These are phyloP conservation scores for Apiospora kogelbergensis DNA, from an alignment of 2,329 filamentous ascomycete species.

Conservation along the genomic window DNA sequence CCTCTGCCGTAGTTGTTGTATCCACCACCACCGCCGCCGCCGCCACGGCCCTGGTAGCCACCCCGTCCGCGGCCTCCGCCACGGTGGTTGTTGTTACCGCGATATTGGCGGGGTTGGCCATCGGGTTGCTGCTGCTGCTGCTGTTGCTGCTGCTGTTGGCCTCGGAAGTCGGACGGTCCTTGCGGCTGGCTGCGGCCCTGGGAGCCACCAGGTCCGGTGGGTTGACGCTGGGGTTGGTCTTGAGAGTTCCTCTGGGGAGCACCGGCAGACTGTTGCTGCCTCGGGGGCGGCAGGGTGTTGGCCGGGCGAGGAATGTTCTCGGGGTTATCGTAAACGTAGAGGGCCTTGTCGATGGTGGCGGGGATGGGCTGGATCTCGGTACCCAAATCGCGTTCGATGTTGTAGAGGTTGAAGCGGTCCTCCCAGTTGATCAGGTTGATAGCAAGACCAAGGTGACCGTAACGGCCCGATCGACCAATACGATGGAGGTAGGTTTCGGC, in stretches of 20 bases:
- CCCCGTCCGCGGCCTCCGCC: constrained; percentile 29
- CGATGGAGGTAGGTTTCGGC: constrained; percentile 98
- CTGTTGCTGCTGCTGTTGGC: constrained; percentile 25
- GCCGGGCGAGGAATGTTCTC: constrained; percentile 88
- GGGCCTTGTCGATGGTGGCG: constrained; percentile 89
- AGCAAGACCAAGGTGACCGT: constrained; percentile 93
- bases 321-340: constrained; percentile 97
- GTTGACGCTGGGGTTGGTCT: constrained; percentile 23
- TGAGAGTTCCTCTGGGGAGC: constrained; percentile 28
- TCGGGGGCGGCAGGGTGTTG: constrained; percentile 39
- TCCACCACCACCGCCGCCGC: constrained; percentile 21
- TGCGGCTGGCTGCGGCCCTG: constrained; percentile 21
- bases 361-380: constrained; percentile 99
- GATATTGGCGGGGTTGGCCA: constrained; percentile 29
- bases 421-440: constrained; percentile 99
- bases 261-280: constrained; percentile 15
- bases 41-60: constrained; percentile 33
- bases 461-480: constrained; percentile 95
- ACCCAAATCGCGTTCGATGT: constrained; percentile 94
- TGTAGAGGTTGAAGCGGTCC: constrained; percentile 97
- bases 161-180: constrained; percentile 29
- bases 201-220: constrained; percentile 17
- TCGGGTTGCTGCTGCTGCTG: constrained; percentile 27
- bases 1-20: constrained; percentile 35
- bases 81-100: constrained; percentile 24